phyloP scores from a whole-genome alignment of 2,329 filamentous ascomycete genomes.

The Plectosphaerella cucumerina region DNA sequence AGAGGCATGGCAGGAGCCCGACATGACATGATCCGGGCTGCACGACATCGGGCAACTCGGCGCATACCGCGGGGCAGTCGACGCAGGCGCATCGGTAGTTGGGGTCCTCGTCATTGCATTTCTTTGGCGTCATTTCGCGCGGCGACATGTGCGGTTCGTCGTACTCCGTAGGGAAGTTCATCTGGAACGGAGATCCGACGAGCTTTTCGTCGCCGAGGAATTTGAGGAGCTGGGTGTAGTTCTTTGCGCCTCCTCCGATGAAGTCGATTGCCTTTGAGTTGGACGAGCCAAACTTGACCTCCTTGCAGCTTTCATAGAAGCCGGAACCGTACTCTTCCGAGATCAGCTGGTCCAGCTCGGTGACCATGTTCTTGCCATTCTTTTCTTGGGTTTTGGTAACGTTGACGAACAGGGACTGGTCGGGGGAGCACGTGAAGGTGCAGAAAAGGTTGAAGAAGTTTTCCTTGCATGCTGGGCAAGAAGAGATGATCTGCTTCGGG shows the following conservation, averaged over 20 bases:
- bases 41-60: constrained; percentile 72
- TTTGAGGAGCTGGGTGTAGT: constrained; percentile 81
- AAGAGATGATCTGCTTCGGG: constrained; percentile 83
- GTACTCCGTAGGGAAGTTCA: constrained; percentile 75
- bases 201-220: constrained; percentile 91
- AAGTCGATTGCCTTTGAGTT: constrained; percentile 93
- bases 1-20: constrained; percentile 84
- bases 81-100: constrained; percentile 88
- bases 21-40: constrained; percentile 72
- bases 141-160: constrained; percentile 67
- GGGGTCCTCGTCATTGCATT: constrained; percentile 85
- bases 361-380: constrained; percentile 57
- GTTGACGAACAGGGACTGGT: constrained; percentile 94
- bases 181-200: constrained; percentile 93
- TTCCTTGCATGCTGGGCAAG: constrained; percentile 93
- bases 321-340: constrained; percentile 78
- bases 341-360: constrained; percentile 85
- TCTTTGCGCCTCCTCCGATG: constrained; percentile 91
- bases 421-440: constrained; percentile 95
- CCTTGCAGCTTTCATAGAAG: constrained; percentile 97
- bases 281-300: constrained; percentile 95
- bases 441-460: constrained; percentile 99
- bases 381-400: constrained; percentile 71
- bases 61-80: constrained; percentile 84
- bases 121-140: constrained; percentile 68